Evolutionary conservation across 2,329 filamentous ascomycete genomes (phyloP), one percentile per base, ranked within the genome.

Genomic region (Metarhizium anisopliae): DNA sequence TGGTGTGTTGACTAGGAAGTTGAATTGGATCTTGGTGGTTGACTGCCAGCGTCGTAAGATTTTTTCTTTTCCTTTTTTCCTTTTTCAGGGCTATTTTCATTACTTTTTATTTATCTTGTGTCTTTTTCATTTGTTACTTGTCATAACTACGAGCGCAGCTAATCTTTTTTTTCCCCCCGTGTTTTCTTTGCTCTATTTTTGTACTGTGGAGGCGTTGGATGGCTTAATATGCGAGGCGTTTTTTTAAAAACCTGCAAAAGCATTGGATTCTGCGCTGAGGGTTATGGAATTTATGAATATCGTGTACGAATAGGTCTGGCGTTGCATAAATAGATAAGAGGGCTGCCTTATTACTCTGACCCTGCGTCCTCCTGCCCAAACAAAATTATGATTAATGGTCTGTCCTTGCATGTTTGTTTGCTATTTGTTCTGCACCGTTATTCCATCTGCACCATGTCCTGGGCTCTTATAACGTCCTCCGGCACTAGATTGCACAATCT

Each of bases 1-100:
- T 77, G 6, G 70, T 83, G 56, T 77, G 73, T 59, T 82, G 58
- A 63, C 25, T 3, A 25, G 1, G 25, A 25, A 25, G 1, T 25
- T 25, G 25, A 11, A 35, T 4, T 35, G 32, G 6, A 11, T 3
- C 7, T 11, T 11, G 32, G 32, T 11, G 32, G 7, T 11, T 35
- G 32, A 7, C 32, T 7, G 32, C 32, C 32, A 35, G 32, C 32
- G 32, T 35, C 11, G 32, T 7, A 35, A 35, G 32, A 18, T 42
- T 18, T 42, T 18, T 18, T 42, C 16, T 56, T 56, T 20, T 25
- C 20, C 1, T 25, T 4, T 25, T 25, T 25, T 25, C 4, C 25
- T 47, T 54, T 18, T 43, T 25, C 42, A 8, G 6, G 32, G 10
- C 10, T 35, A 35, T 35, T 35, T 11, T 11, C 32, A 11, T 35